Conservation (phyloP, 345 rosid species). For the Acer campestre region DNA sequence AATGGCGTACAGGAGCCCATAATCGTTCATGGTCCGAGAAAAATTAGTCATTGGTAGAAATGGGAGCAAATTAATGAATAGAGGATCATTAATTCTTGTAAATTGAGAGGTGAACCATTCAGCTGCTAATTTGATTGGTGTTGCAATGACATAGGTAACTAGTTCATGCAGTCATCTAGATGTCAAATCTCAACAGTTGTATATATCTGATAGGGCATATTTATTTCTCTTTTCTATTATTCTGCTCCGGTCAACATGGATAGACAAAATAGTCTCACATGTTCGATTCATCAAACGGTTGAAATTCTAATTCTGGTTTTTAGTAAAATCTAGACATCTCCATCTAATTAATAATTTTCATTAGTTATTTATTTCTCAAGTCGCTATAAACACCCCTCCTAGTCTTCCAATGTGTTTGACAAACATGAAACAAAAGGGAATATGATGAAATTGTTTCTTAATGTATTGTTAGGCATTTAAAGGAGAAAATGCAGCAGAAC, state of each 20-base stretch:
- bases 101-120: not conserved
- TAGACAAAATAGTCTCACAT: too few species aligned
- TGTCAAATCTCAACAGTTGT: not conserved
- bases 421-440: not conserved
- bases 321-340: too few species aligned
- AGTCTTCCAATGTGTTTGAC: too few species aligned
- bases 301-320: too few species aligned
- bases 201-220: not conserved
- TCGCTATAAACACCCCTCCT: too few species aligned
- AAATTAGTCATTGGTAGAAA: not conserved
- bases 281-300: too few species aligned
- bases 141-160: not conserved
- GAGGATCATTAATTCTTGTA: not conserved
- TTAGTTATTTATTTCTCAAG: too few species aligned
- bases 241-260: too few species aligned
- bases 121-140: not conserved
- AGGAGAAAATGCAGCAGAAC: slow-evolving; percentile 65
- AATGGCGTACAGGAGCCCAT: not conserved
- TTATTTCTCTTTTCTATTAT: not conserved
- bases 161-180: not conserved
- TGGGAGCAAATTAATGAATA: too few species aligned
- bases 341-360: too few species aligned
- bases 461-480: slow-evolving; percentile 49
- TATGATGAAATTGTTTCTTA: not conserved
- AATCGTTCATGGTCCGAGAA: not conserved